Conservation (phyloP, 164 flowering plant genomes). For the Magnolia sinica region DNA sequence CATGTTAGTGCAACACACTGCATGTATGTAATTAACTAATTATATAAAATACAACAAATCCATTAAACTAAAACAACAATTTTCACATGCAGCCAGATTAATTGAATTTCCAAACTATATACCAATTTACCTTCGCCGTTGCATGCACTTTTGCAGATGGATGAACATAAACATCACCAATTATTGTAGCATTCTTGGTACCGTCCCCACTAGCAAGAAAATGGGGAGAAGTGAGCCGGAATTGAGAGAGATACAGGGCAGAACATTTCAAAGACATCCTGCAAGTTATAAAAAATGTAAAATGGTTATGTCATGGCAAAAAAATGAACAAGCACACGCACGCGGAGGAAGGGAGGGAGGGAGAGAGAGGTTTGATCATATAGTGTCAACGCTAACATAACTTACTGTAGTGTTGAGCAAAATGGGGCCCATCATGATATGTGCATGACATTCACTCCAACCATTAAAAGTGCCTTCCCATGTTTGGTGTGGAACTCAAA, state of each 20-base stretch:
- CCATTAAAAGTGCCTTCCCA: too few relatives aligned
- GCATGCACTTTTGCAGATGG: constrained; percentile 99
- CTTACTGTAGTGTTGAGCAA: too few relatives aligned
- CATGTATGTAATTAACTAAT: background rate
- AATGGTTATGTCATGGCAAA: background rate
- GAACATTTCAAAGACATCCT: constrained; percentile 97
- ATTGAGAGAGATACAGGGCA: constrained; percentile 75
- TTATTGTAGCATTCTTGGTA: constrained; percentile 56
- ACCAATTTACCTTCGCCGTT: constrained; percentile 71
- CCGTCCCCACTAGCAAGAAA: constrained; percentile 89
- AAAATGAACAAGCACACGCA: background rate
- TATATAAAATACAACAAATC: too few relatives aligned
- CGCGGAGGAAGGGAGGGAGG: too few relatives aligned
- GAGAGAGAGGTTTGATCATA: too few relatives aligned
- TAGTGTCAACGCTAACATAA: too few relatives aligned
- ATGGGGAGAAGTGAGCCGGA: constrained; percentile 60
- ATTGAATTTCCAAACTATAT: background rate
- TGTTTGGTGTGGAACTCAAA: too few relatives aligned
- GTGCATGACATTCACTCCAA: too few relatives aligned
- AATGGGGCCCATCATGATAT: too few relatives aligned
- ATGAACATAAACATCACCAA: constrained; percentile 85
- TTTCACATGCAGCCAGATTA: background rate
- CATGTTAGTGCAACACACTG: background rate
- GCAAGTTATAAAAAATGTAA: constrained; percentile 14
- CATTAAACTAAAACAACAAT: background rate